Base-by-base conservation (phyloP, 768 basidiomycete genomes). In the Plicaturopsis crispa region DNA sequence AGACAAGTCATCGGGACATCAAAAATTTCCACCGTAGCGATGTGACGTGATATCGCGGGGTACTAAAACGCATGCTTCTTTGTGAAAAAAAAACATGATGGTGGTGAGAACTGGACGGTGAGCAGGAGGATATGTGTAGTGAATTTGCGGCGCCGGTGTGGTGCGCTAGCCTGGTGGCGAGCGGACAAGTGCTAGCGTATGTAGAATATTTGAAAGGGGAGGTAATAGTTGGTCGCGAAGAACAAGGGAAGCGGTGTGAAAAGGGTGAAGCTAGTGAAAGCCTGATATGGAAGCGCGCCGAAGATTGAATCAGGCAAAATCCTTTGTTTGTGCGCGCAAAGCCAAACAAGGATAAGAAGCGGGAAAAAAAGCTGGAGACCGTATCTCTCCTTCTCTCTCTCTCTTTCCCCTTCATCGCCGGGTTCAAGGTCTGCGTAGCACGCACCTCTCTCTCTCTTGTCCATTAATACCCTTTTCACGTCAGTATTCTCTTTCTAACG, bases 401-500 rank as follows among this genome's bases (percentile, higher is more conserved):
- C 67, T 72, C 72, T 73, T 68, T 69, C 60, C 61, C 65, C 40
- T 53, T 11, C 6, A 19, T 26, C 38, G 26, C 36, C 65, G 69
- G 65, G 66, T 63, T 60, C 53, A 56, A 61, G 54, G 63, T 62
- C 62, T 66, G 72, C 73, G 69, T 71, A 68, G 68, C 68, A 72
- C 69, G 66, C 68, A 65, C 60, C 67, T 71, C 63, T 67, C 71
- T 73, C 72, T 74, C 70, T 69, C 73, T 66, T 77, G 65, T 69
- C 65, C 60, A 59, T 66, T 70, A 67, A 70, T 72, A 61, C 61
- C 65, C 56, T 62, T 63, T 69, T 63, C 65, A 59, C 63, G 69
- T 72, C 49, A 48, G 66, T 66, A 31, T 46, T 38, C 28, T 41
- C 35, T 24, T 36, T 35, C 32, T n/a, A n/a, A n/a, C n/a, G n/a